Evolutionary conservation across 1,284 basidiomycete genomes (phyloP), one percentile per base, ranked within the genome.

Genomic region (Pseudozyma hubeiensis): DNA sequence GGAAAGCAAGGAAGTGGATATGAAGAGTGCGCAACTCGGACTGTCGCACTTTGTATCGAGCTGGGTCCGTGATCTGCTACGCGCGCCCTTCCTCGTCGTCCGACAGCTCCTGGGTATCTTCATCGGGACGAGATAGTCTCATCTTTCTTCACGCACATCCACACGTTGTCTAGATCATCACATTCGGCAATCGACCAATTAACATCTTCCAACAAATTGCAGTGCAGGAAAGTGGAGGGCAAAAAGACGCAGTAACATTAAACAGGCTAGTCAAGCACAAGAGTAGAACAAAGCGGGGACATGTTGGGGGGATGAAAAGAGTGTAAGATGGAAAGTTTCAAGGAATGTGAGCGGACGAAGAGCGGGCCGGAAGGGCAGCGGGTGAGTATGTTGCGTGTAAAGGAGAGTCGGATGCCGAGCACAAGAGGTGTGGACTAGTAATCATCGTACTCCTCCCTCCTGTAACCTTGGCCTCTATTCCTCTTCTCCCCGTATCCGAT

Each of bases 401-500:
- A 24, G 24, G 35, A 9, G 35, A 37, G 2, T 2, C 14, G 35
- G 35, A 37, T 14, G 35, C 8, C 35, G 35, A 37, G 35, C 8
- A 14, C 35, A 37, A 37, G 35, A 14, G 35, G 9, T 9, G 8
- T 37, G 39, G 39, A 13, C 29, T 47, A 69, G 29, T 69, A 64
- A n/a, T 56, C 60, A 7, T 30, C 60, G 14, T 39, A 61, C 8
- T 64, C 70, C 39, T 73, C 56, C 13, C 47, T 37, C 31, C 33
- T 53, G 45, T 73, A 73, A 1, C 64, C 70, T 2, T 43, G 35
- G 19, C 16, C 16, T 3, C 47, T 16, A 19, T 47, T 56, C 14
- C 70, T 52, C 47, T 52, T 67, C 9, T 67, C 70, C 6, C 64
- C 69, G 19, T 72, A 72, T 1, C 59, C 63, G 7, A 66, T 30